These are phyloP conservation scores for Vaccinium macrocarpon DNA, from an alignment of 148 eudicot genomes.

Conservation along the genomic window DNA sequence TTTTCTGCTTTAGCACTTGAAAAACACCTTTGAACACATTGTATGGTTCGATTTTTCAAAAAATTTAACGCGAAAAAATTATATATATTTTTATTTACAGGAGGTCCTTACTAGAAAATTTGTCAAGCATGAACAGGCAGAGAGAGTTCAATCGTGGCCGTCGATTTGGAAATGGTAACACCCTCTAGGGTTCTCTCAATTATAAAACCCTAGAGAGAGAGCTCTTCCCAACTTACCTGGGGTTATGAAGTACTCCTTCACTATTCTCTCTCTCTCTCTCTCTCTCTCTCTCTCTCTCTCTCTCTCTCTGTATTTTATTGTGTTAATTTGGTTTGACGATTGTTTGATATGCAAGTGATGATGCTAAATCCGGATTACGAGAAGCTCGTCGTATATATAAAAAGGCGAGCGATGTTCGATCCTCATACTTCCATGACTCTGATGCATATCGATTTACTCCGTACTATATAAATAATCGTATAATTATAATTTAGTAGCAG, in stretches of 20 bases:
- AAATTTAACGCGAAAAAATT: too few species aligned
- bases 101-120: too few species aligned
- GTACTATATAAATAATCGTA: too few species aligned
- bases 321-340: too few species aligned
- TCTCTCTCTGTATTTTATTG: background rate
- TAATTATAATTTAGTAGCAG: too few species aligned
- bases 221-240: background rate
- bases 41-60: too few species aligned
- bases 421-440: conserved; percentile 54
- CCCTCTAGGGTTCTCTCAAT: background rate
- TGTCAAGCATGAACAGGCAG: too few species aligned
- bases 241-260: background rate
- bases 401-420: conserved; percentile 27
- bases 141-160: background rate
- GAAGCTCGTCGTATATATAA: conserved; percentile 24
- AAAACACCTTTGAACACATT: too few species aligned
- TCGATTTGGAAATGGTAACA: background rate
- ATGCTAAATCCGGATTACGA: conserved; percentile 20
- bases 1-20: too few species aligned
- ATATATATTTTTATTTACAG: too few species aligned
- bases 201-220: background rate
- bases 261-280: background rate
- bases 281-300: background rate
- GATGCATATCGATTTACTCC: conserved; percentile 23
- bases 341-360: background rate